Evolutionary conservation across 345 rosid species (phyloP).

Genomic region (Reutealis trisperma): DNA sequence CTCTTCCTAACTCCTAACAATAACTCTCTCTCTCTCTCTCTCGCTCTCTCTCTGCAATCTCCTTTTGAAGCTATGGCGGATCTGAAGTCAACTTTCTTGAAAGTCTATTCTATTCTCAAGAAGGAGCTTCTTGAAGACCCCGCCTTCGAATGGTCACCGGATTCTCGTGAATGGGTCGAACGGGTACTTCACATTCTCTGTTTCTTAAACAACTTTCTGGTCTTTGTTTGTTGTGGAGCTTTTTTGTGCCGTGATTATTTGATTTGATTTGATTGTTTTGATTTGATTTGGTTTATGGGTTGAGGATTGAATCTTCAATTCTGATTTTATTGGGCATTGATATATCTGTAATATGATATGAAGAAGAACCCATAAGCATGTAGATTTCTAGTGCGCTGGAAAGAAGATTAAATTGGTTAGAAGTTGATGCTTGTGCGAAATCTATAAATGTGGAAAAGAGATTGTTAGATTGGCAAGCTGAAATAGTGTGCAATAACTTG

Average conservation of each 20-base stretch:
- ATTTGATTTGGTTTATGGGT: slow-evolving; percentile 15
- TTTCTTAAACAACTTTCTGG: background rate
- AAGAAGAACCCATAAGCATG: background rate
- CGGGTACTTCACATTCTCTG: slow-evolving; percentile 38
- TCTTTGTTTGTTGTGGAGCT: background rate
- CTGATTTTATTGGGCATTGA: background rate
- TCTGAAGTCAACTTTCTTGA: slow-evolving; percentile 64
- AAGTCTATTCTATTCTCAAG: slow-evolving; percentile 60
- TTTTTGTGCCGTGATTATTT: background rate
- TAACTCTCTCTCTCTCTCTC: background rate
- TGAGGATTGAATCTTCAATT: background rate
- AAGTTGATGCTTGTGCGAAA: background rate
- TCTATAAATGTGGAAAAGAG: background rate
- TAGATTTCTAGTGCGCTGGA: background rate
- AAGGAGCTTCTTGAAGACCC: slow-evolving; percentile 78
- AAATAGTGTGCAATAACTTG: background rate
- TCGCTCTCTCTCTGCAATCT: too few relatives aligned
- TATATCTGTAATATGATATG: background rate
- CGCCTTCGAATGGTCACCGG: slow-evolving; percentile 74
- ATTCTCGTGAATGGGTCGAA: slow-evolving; percentile 81
- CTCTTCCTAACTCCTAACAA: background rate
- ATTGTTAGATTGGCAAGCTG: background rate
- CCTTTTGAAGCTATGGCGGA: slow-evolving; percentile 53
- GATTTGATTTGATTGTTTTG: background rate
- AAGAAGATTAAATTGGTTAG: too few relatives aligned